A percentile compares a stretch with the other conserved stretches of the same genome.
These are phyloP conservation scores for Umbelopsis isabellina DNA, from an alignment of 192 early-diverging fungal species.

Conservation along the genomic window DNA sequence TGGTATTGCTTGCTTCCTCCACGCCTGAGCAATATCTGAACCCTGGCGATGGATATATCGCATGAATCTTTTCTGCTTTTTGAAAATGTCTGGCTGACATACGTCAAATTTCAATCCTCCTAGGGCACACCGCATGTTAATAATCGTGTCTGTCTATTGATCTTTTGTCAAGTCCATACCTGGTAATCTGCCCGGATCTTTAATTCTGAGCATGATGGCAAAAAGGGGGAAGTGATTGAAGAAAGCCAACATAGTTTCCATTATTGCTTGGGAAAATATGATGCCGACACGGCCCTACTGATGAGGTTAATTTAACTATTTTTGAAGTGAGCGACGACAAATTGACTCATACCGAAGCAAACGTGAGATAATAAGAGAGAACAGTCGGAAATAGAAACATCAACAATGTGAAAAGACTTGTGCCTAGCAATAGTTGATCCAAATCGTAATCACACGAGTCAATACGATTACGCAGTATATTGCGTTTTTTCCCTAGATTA, in stretches of 20 bases:
- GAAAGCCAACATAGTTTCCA: constrained; percentile 86
- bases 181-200: constrained; percentile 86
- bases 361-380: constrained; percentile 89
- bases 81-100: constrained; percentile 32
- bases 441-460: constrained; percentile 94
- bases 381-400: constrained; percentile 96
- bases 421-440: constrained; percentile 94
- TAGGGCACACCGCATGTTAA: background rate
- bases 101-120: constrained; percentile 33
- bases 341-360: constrained; percentile 67
- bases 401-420: constrained; percentile 90
- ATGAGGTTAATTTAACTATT: background rate
- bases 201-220: constrained; percentile 86
- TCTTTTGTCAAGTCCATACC: constrained; percentile 47
- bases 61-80: background rate
- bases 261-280: constrained; percentile 75
- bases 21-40: background rate
- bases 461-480: constrained; percentile 87
- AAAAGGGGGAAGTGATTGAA: constrained; percentile 98
- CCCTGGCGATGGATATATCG: constrained; percentile 22
- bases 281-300: constrained; percentile 76
- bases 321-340: background rate
- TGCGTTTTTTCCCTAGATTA: constrained; percentile 76
- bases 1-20: background rate
- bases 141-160: background rate